phyloP scores from a whole-genome alignment of 768 basidiomycete genomes.

The Chiua virens region DNA sequence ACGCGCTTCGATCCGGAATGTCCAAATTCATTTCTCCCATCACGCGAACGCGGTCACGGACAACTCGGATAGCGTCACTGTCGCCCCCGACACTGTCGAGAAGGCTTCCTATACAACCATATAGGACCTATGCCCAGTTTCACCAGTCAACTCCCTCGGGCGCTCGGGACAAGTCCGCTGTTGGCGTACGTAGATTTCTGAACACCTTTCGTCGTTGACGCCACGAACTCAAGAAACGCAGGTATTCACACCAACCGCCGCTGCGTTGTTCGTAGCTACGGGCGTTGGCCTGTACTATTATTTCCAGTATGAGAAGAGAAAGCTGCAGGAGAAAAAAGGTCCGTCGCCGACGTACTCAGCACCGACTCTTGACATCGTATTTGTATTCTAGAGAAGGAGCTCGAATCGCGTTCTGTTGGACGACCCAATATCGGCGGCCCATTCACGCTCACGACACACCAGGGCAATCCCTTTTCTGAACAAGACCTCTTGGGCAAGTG shows the following conservation, averaged over 20 bases:
- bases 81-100: background rate
- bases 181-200: conserved; percentile 30
- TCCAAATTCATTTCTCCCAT: conserved; percentile 21
- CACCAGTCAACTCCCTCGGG: conserved; percentile 23
- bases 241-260: conserved; percentile 92
- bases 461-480: conserved; percentile 74
- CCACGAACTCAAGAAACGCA: conserved; percentile 29
- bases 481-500: conserved; percentile 85
- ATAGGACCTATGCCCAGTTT: conserved; percentile 18
- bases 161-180: conserved; percentile 32
- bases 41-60: conserved; percentile 17
- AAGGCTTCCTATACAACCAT: background rate
- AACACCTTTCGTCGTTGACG: background rate
- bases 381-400: conserved; percentile 62
- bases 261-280: conserved; percentile 78
- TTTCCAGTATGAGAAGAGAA: conserved; percentile 84
- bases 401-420: conserved; percentile 71
- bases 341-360: conserved; percentile 21
- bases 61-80: conserved; percentile 3
- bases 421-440: conserved; percentile 90
- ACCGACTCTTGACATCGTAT: background rate
- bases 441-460: conserved; percentile 70
- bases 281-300: conserved; percentile 84
- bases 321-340: conserved; percentile 77
- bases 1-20: conserved; percentile 4